phyloP scores from a whole-genome alignment of 2,329 filamentous ascomycete species.

The Hirsutella minnesotensis region DNA sequence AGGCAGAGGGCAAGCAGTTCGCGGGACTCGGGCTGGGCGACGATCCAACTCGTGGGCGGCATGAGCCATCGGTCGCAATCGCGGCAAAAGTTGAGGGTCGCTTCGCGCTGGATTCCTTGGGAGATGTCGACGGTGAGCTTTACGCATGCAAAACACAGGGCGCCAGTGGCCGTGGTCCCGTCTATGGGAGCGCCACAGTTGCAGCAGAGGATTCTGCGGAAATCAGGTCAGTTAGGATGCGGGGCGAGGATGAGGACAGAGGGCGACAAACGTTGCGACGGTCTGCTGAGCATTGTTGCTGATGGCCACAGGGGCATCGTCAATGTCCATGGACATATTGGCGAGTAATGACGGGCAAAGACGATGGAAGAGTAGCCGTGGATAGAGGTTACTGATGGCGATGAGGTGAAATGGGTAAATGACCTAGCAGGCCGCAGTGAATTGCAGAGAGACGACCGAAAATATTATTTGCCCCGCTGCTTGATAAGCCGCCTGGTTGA shows the following conservation, averaged over 20 bases:
- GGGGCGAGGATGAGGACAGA: neutral
- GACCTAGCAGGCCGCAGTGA: neutral
- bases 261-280: conserved; percentile 26
- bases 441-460: neutral
- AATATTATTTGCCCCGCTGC: conserved; percentile 25
- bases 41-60: conserved; percentile 76
- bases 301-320: conserved; percentile 28
- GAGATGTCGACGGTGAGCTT: conserved; percentile 92
- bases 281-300: conserved; percentile 18
- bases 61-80: conserved; percentile 93
- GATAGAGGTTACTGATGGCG: neutral
- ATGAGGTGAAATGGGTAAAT: too few relatives aligned
- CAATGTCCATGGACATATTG: conserved; percentile 31
- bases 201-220: conserved; percentile 68
- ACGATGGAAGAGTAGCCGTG: neutral
- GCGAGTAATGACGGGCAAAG: too few relatives aligned
- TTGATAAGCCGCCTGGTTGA: conserved; percentile 20
- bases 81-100: conserved; percentile 77
- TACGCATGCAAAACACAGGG: conserved; percentile 91
- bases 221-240: neutral
- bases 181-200: conserved; percentile 96
- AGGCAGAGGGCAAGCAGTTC: conserved; percentile 88
- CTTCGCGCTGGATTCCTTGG: conserved; percentile 80
- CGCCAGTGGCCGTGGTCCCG: conserved; percentile 73
- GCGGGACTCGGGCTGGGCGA: conserved; percentile 74